These are phyloP conservation scores for Leccinum pellstonianum DNA, from an alignment of 768 basidiomycete species.

Conservation along the genomic window DNA sequence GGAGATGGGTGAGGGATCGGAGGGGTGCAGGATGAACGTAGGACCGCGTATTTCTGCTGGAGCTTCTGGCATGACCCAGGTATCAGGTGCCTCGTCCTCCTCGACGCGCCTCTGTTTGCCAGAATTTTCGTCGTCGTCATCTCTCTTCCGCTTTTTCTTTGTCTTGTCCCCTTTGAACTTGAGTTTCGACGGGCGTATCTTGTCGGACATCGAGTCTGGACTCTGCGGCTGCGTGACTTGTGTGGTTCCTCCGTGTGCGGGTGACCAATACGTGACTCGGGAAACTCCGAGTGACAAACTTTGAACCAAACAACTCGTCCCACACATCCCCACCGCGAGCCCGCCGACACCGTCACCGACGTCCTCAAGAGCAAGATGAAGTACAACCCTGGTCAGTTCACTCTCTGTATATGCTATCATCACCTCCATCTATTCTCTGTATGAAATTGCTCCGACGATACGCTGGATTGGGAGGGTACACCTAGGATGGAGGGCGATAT, in stretches of 20 bases:
- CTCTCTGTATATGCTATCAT: constrained; percentile 19
- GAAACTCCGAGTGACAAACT: constrained; percentile 26
- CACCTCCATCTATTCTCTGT: constrained; percentile 20
- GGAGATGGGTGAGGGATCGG: constrained; percentile 73
- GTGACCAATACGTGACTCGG: constrained; percentile 13
- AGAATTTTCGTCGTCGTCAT: constrained; percentile 44
- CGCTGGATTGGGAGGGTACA: constrained; percentile 53
- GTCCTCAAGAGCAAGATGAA: constrained; percentile 76
- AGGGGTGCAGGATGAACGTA: constrained; percentile 83
- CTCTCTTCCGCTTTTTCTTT: constrained; percentile 78
- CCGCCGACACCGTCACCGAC: constrained; percentile 50
- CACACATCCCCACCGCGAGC: constrained; percentile 21
- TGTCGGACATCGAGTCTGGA: constrained; percentile 36
- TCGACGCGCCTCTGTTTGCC: constrained; percentile 48
- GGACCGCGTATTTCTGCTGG: constrained; percentile 79
- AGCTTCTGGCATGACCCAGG: constrained; percentile 76
- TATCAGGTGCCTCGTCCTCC: constrained; percentile 67
- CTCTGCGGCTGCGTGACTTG: constrained; percentile 1
- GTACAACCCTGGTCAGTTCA: constrained; percentile 75
- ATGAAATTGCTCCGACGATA: constrained; percentile 29
- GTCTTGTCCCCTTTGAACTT: constrained; percentile 88
- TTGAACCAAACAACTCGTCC: constrained; percentile 38
- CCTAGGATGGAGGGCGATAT: constrained; percentile 43
- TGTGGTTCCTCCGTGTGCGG: neutral
- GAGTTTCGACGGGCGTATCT: constrained; percentile 70